Evolutionary conservation across 805 yeast species (phyloP).

Genomic region (Lipomyces anomalus): DNA sequence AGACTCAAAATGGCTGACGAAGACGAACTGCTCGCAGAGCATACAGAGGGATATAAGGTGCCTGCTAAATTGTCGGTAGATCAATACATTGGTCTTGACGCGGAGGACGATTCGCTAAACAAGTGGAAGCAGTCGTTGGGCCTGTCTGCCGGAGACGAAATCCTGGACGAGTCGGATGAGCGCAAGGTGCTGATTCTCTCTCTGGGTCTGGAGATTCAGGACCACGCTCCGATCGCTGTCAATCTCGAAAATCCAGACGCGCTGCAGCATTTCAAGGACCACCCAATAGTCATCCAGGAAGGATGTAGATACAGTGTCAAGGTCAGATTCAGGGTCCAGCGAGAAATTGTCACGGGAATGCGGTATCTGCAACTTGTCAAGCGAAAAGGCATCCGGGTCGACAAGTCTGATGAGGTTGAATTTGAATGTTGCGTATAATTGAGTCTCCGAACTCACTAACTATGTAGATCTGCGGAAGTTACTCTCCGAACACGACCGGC

Average conservation of each 20-base stretch:
- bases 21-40: constrained; percentile 16
- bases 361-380: constrained; percentile 79
- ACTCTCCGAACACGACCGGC: constrained; percentile 78
- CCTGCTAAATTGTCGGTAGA: not conserved
- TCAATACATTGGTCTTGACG: constrained; percentile 43
- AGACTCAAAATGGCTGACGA: too few species aligned
- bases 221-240: constrained; percentile 62
- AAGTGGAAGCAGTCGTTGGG: constrained; percentile 92
- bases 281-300: constrained; percentile 73
- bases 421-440: too few species aligned
- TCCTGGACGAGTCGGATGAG: constrained; percentile 60
- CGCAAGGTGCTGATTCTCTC: constrained; percentile 56
- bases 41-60: constrained; percentile 9
- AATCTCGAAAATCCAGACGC: constrained; percentile 58
- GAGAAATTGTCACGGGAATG: constrained; percentile 85
- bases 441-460: too few species aligned
- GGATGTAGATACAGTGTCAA: constrained; percentile 65
- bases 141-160: constrained; percentile 40
- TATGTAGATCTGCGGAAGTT: constrained; percentile 62
- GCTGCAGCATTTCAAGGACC: constrained; percentile 52
- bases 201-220: constrained; percentile 65
- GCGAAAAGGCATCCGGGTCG: constrained; percentile 82
- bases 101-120: constrained; percentile 81
- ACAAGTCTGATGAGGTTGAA: constrained; percentile 78
- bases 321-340: constrained; percentile 78